These are phyloP conservation scores for Solanum etuberosum DNA, from an alignment of 257 asterid species.

Conservation along the genomic window DNA sequence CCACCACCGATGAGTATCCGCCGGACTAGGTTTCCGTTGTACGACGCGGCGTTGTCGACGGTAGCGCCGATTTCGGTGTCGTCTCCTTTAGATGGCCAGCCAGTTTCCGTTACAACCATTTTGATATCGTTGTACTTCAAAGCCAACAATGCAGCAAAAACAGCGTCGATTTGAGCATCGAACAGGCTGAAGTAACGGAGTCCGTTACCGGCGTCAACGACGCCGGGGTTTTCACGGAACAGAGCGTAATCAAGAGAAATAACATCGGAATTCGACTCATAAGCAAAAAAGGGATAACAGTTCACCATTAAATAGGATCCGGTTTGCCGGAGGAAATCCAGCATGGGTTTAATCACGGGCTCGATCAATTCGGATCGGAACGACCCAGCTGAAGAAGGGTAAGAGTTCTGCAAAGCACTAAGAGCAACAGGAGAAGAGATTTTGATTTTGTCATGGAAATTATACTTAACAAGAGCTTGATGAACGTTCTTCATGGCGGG, in stretches of 20 bases:
- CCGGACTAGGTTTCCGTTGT: slow-evolving; percentile 61
- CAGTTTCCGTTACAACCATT: slow-evolving; percentile 59
- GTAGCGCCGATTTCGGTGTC: slow-evolving; percentile 64
- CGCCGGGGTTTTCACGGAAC: slow-evolving; percentile 65
- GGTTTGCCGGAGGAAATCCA: slow-evolving; percentile 62
- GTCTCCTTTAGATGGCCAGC: slow-evolving; percentile 98
- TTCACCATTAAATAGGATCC: slow-evolving; percentile 75
- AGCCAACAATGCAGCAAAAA: slow-evolving; percentile 68
- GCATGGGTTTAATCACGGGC: slow-evolving; percentile 62
- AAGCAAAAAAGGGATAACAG: slow-evolving; percentile 76
- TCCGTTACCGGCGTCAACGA: slow-evolving; percentile 63
- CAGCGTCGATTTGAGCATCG: slow-evolving; percentile 93
- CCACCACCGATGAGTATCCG: slow-evolving; percentile 75
- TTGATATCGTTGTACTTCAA: slow-evolving; percentile 52
- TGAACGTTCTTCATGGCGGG: slow-evolving; percentile 72
- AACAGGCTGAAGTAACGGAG: slow-evolving; percentile 55
- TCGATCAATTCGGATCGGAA: slow-evolving; percentile 53
- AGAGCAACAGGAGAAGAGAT: slow-evolving; percentile 80
- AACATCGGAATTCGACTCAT: slow-evolving; percentile 73
- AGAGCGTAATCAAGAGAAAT: slow-evolving; percentile 79
- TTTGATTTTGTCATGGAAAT: slow-evolving; percentile 36
- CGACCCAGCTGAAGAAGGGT: slow-evolving; percentile 83
- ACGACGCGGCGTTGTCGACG: slow-evolving; percentile 70
- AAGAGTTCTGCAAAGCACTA: slow-evolving; percentile 66
- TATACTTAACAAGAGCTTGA: slow-evolving; percentile 42